A percentile compares a stretch with the other conserved stretches of the same genome.
These are phyloP conservation scores for Starmerella ratchasimensis DNA, from an alignment of 805 yeast species.

Conservation along the genomic window DNA sequence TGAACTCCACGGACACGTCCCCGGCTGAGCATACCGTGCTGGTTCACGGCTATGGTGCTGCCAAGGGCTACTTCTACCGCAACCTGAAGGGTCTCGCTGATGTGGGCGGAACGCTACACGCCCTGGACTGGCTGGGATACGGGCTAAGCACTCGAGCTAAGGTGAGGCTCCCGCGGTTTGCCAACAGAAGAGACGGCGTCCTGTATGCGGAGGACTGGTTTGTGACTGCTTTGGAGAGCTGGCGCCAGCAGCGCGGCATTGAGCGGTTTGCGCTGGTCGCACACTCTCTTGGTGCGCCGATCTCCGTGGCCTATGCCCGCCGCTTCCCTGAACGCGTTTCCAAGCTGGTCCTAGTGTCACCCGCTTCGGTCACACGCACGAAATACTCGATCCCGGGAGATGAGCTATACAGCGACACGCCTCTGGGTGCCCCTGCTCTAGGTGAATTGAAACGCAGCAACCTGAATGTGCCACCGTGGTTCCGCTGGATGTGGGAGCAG, in stretches of 20 bases:
- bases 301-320: slow-evolving; percentile 54
- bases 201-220: slow-evolving; percentile 47
- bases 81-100: slow-evolving; percentile 42
- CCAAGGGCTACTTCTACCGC: slow-evolving; percentile 65
- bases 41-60: slow-evolving; percentile 90
- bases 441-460: slow-evolving; percentile 8
- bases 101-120: slow-evolving; percentile 64
- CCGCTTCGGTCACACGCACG: slow-evolving; percentile 61
- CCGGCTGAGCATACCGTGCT: slow-evolving; percentile 46
- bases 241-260: slow-evolving; percentile 43
- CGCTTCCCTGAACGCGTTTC: slow-evolving; percentile 46
- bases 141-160: slow-evolving; percentile 62
- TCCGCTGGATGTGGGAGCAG: slow-evolving; percentile 67
- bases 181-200: slow-evolving; percentile 29
- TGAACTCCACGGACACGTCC: slow-evolving; percentile 6
- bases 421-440: background rate
- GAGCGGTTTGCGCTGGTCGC: slow-evolving; percentile 51
- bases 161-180: slow-evolving; percentile 38
- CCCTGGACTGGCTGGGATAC: slow-evolving; percentile 79
- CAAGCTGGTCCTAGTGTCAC: slow-evolving; percentile 68
- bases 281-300: slow-evolving; percentile 87
- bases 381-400: slow-evolving; percentile 27
- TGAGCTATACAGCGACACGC: slow-evolving; percentile 11
- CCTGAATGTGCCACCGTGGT: slow-evolving; percentile 38
- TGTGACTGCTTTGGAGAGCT: slow-evolving; percentile 46